Conservation (phyloP, 2,329 filamentous ascomycete genomes). For the Emmonsia crescens region DNA sequence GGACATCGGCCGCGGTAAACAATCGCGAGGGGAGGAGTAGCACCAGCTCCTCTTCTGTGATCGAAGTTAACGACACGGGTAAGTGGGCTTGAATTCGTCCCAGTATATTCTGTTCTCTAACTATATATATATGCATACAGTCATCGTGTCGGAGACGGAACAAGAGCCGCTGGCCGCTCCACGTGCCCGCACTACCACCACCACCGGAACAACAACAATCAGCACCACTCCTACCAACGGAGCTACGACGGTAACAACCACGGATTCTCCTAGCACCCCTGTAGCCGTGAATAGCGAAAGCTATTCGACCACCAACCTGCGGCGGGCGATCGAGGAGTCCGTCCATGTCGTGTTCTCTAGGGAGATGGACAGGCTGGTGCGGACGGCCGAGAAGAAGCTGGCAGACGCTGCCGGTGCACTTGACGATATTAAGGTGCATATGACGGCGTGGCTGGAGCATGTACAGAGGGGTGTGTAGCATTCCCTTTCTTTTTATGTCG, state of each 20-base stretch:
- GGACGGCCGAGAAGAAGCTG: conserved; percentile 46
- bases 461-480: neutral
- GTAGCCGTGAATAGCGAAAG: neutral
- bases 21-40: neutral
- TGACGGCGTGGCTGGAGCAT: conserved; percentile 14
- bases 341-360: conserved; percentile 44
- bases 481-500: neutral
- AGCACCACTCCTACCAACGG: neutral
- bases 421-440: conserved; percentile 12
- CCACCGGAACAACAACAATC: neutral
- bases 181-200: neutral
- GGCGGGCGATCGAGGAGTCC: conserved; percentile 21
- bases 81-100: neutral
- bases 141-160: neutral
- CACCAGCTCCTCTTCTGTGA: neutral
- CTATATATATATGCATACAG: neutral
- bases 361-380: conserved; percentile 47
- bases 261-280: neutral
- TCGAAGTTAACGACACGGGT: conserved; percentile 3
- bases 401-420: conserved; percentile 31
- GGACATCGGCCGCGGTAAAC: neutral
- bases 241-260: neutral
- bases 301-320: conserved; percentile 10
- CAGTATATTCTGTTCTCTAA: neutral
- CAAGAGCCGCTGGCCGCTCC: neutral